Evolutionary conservation across 148 eudicot genomes (phyloP).

Genomic region (Fagopyrum homotropicum): DNA sequence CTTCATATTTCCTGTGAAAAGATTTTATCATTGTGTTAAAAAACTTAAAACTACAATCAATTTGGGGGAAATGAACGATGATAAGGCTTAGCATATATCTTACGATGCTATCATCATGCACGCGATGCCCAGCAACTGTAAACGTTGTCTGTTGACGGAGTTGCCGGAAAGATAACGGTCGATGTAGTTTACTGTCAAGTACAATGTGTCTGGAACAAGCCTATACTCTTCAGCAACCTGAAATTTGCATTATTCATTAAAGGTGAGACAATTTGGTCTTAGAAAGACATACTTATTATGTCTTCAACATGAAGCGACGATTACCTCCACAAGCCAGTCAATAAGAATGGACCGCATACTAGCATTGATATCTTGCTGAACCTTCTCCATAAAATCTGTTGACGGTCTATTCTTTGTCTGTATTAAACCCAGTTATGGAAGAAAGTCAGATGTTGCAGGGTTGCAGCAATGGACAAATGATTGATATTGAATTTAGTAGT

Average conservation of each 20-base stretch:
- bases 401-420: slow-evolving; percentile 85
- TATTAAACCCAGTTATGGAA: neutral
- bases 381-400: slow-evolving; percentile 69
- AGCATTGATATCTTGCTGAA: slow-evolving; percentile 83
- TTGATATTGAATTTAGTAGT: neutral
- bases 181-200: slow-evolving; percentile 80
- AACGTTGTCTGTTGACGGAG: slow-evolving; percentile 61
- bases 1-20: slow-evolving; percentile 78
- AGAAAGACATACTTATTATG: neutral
- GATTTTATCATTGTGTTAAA: neutral
- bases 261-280: neutral
- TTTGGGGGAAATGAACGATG: neutral
- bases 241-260: slow-evolving; percentile 9
- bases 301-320: neutral
- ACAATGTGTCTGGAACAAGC: slow-evolving; percentile 91
- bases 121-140: slow-evolving; percentile 89
- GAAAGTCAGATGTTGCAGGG: neutral
- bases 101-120: slow-evolving; percentile 99
- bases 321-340: slow-evolving; percentile 99
- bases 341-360: slow-evolving; percentile 90
- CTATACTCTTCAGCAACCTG: slow-evolving; percentile 96
- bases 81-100: slow-evolving; percentile 18
- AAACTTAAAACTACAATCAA: neutral
- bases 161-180: slow-evolving; percentile 95
- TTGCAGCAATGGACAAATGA: neutral